A percentile compares a stretch with the other conserved stretches of the same genome.
phyloP scores from a whole-genome alignment of 2,329 filamentous ascomycete genomes.

The Diaporthe batatas region DNA sequence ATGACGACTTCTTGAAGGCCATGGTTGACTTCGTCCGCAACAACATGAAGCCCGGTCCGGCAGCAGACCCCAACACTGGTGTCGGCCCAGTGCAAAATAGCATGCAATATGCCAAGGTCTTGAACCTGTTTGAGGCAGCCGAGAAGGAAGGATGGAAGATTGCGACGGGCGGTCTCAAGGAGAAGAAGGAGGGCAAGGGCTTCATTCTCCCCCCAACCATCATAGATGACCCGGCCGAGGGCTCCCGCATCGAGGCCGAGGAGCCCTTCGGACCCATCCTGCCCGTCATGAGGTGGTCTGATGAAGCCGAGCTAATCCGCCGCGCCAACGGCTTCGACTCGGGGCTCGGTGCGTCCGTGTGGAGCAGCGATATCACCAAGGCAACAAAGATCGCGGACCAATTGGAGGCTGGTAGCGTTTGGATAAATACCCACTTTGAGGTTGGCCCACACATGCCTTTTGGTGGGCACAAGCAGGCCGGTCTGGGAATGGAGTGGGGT shows the following conservation, averaged over 20 bases:
- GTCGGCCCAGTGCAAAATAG: slow-evolving; percentile 70
- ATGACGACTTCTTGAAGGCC: slow-evolving; percentile 59
- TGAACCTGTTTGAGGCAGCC: slow-evolving; percentile 63
- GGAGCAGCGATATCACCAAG: slow-evolving; percentile 60
- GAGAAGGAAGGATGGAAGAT: slow-evolving; percentile 62
- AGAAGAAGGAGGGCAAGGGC: slow-evolving; percentile 51
- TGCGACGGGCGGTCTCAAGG: slow-evolving; percentile 57
- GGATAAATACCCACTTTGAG: slow-evolving; percentile 62
- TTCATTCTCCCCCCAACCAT: slow-evolving; percentile 72
- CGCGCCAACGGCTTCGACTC: slow-evolving; percentile 62
- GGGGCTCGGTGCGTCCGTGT: slow-evolving; percentile 67
- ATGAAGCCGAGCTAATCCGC: slow-evolving; percentile 59
- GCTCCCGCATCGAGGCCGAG: slow-evolving; percentile 66
- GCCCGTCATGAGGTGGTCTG: slow-evolving; percentile 58
- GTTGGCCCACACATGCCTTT: slow-evolving; percentile 56
- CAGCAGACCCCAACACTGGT: slow-evolving; percentile 55
- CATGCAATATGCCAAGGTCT: slow-evolving; percentile 69
- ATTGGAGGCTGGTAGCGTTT: slow-evolving; percentile 67
- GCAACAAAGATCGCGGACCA: slow-evolving; percentile 60
- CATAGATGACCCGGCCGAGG: slow-evolving; percentile 69
- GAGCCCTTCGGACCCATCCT: slow-evolving; percentile 64
- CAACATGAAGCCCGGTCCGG: slow-evolving; percentile 56
- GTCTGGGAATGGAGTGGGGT: slow-evolving; percentile 62
- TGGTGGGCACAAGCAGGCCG: slow-evolving; percentile 65
- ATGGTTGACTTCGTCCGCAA: slow-evolving; percentile 59